Base-by-base conservation (phyloP, 257 asterid species). In the Fraxinus anomala region DNA sequence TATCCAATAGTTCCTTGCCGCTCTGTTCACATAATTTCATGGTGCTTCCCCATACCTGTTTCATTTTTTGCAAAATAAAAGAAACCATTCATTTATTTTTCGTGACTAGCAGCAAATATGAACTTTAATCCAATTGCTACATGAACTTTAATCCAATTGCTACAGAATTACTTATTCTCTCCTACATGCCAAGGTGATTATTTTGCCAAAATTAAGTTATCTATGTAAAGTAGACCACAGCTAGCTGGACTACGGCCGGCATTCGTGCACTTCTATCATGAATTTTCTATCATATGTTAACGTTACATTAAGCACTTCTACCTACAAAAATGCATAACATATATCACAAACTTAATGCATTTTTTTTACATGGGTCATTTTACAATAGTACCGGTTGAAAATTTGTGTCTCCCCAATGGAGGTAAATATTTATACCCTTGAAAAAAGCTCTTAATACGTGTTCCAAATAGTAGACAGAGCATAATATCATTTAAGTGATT, bases 41-140 rank as follows among this genome's bases (percentile, higher is more conserved):
- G 83, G 83, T 82, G 87, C 85, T 86, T 73, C 87, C 92, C 99
- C 97, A 93, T 73, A 95, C 89, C 99, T 95, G 82, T 85, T 63
- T 69, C 56, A 72, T 73, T 81, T 66, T 23, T 67, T 56, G 65
- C 59, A 13, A 51, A 36, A n/a, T 42, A 70, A 40, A 33, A 66
- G 69, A 10, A 17, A 23, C 30, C 39, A 14, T 34, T 13, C 31
- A 1, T 21, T 70, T 56, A 19, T 19, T 75, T 7, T 67, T 33
- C 13, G 31, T 10, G 36, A 34, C 28, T 14, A 28, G 9, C 4
- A 34, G 23, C 49, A 8, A 26, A 31, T 13, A 34, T 71, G 59
- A 49, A 49, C 6, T 49, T 49, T 14, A 42, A 42, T 42, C 49
- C 49, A 11, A 42, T 42, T 42, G 16, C 16, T 42, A 42, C 49